phyloP scores from a whole-genome alignment of 495 filamentous ascomycete species.

The Aspergillus hancockii region DNA sequence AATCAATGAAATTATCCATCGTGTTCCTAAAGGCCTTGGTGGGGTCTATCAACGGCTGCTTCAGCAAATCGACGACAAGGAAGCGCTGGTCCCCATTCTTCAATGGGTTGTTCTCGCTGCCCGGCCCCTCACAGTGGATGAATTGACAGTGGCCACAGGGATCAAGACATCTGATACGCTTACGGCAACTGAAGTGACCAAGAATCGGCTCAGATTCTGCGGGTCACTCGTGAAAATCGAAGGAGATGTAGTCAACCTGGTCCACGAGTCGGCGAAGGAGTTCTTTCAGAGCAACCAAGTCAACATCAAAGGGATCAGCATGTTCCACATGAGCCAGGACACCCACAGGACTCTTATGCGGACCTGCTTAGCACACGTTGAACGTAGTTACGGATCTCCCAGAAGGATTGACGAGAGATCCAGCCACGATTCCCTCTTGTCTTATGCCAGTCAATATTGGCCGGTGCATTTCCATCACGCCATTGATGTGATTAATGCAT shows the following conservation, averaged over 20 bases:
- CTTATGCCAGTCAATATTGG: constrained; percentile 28
- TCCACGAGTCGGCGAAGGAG: constrained; percentile 30
- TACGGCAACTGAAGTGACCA: constrained; percentile 10
- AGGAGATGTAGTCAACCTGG: constrained; percentile 23
- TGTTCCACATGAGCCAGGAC: constrained; percentile 25
- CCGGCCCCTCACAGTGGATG: constrained; percentile 24
- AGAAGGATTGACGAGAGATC: constrained; percentile 6
- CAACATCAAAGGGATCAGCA: constrained; percentile 29
- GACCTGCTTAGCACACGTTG: constrained; percentile 27
- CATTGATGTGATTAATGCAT: constrained; percentile 18
- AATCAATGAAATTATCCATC: constrained; percentile 15
- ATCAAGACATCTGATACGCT: constrained; percentile 11
- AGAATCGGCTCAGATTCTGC: constrained; percentile 13
- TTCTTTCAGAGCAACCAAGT: constrained; percentile 25
- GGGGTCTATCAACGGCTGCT: constrained; percentile 26
- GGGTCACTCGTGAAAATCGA: constrained; percentile 22
- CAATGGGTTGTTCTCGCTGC: constrained; percentile 29
- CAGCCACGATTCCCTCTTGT: constrained; percentile 20
- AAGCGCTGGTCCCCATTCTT: constrained; percentile 22
- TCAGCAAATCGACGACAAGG: constrained; percentile 21
- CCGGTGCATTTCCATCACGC: constrained; percentile 28
- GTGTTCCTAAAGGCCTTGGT: constrained; percentile 24
- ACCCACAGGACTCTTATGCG: constrained; percentile 28
- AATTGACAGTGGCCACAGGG: constrained; percentile 22
- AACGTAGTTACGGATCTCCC: constrained; percentile 18